Evolutionary conservation across 768 basidiomycete species (phyloP).

Genomic region (Obba rivulosa): DNA sequence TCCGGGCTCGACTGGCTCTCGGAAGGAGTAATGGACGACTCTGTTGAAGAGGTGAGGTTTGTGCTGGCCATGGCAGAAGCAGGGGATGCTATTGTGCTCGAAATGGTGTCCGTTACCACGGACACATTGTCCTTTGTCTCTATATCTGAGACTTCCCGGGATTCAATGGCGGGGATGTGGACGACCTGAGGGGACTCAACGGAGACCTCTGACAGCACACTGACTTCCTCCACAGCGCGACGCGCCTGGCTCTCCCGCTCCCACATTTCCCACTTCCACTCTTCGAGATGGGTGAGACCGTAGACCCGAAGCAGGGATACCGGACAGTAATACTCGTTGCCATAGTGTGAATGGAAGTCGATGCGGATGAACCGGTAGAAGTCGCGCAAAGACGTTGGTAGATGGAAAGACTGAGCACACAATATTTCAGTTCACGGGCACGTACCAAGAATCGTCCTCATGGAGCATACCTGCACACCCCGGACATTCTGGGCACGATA

Average conservation of each 20-base stretch:
- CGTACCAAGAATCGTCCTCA: not conserved
- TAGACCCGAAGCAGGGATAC: conserved; percentile 90
- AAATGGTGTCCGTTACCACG: too few species aligned
- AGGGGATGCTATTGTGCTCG: too few species aligned
- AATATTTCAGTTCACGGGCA: not conserved
- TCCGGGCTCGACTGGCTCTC: too few species aligned
- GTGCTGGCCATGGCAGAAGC: too few species aligned
- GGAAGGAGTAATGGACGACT: too few species aligned
- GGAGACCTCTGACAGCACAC: conserved; percentile 20
- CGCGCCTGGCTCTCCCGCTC: conserved; percentile 53
- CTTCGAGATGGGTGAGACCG: conserved; percentile 92
- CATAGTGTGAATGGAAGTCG: conserved; percentile 91
- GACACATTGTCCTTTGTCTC: too few species aligned
- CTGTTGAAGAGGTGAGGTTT: too few species aligned
- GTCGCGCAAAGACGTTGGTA: conserved; percentile 62
- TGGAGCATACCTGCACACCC: conserved; percentile 72
- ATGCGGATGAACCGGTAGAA: conserved; percentile 95
- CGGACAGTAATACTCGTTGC: conserved; percentile 95
- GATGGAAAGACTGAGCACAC: conserved; percentile 62
- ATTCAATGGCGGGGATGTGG: conserved; percentile 6
- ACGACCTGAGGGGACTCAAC: conserved; percentile 16
- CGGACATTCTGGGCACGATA: conserved; percentile 86
- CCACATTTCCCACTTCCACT: conserved; percentile 92
- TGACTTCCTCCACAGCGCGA: conserved; percentile 16
- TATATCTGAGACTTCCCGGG: not conserved